Base-by-base conservation (phyloP, 2,329 filamentous ascomycete genomes). In the Myriosclerotinia scirpicola region DNA sequence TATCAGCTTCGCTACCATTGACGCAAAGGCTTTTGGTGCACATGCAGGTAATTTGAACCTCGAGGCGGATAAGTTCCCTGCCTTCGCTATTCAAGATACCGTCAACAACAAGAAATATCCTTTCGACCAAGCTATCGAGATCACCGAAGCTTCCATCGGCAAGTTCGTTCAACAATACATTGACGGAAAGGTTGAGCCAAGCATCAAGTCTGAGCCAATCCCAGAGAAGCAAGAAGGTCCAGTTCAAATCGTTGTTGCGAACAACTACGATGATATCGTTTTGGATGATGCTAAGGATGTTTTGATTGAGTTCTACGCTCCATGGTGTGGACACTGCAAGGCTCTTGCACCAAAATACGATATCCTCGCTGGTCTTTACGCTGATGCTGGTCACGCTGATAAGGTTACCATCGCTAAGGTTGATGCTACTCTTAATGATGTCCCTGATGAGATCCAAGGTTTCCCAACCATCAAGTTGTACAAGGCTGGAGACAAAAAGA, bases 281-380 rank as follows among this genome's bases (percentile, higher is more conserved):
- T 85, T 97, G 66, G 90, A 99, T 78, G 90, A 96, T 80, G 85
- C 89, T 78, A 98, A 98, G 90, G 95, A 99, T 80, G 95, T 99
- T 68, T 87, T 99, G 73, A 82, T 99, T 71, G 95, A 99, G 84
- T 98, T 97, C 84, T 99, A 99, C 83, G 95, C 95, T 68, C 95
- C 95, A 71, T 99, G 95, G 95, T 99, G 95, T 79, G 95, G 95
- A 75, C 95, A 99, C 87, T 99, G 95, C 92, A 98, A 98, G 87
- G 93, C 88, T 80, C 90, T 99, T 70, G 94, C 95, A 67, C 95
- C 95, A 76, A 90, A 97, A 80, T 99, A 97, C 80, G 95, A 99
- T 71, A 92, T 97, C 80, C 90, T 99, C 68, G 95, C 87, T 66
- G 80, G 84, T 68, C 84, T 87, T 68, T 97, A 92, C 82, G 84